These are phyloP conservation scores for Multifurca ochricompacta DNA, from an alignment of 768 basidiomycete genomes.

Conservation along the genomic window DNA sequence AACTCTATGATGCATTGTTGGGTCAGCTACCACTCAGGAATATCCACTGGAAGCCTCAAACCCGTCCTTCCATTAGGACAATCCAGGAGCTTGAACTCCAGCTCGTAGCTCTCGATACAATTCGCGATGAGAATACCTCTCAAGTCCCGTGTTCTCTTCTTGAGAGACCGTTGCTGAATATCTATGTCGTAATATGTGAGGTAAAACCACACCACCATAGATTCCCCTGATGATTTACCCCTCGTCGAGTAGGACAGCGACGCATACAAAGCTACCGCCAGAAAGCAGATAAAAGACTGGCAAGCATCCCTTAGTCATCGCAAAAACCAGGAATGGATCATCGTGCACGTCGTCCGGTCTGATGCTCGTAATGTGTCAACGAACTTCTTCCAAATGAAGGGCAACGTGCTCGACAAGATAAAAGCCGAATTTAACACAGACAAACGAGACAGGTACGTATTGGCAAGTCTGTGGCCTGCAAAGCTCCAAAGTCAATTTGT, in stretches of 20 bases:
- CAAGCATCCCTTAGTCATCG: constrained; percentile 52
- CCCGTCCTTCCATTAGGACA: constrained; percentile 66
- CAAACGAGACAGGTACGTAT: constrained; percentile 69
- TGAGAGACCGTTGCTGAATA: constrained; percentile 79
- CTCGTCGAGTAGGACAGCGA: constrained; percentile 46
- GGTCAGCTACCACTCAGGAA: constrained; percentile 78
- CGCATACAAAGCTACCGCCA: constrained; percentile 65
- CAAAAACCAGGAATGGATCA: constrained; percentile 90
- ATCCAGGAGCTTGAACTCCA: constrained; percentile 84
- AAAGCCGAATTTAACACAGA: constrained; percentile 87
- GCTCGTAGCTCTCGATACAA: constrained; percentile 56
- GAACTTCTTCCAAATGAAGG: constrained; percentile 77
- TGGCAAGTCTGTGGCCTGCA: constrained; percentile 2
- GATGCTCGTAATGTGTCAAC: constrained; percentile 52
- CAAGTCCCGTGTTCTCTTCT: constrained; percentile 72
- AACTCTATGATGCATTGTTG: constrained; percentile 54
- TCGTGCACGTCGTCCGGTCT: constrained; percentile 76
- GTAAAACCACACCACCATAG: constrained; percentile 37
- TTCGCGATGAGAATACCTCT: constrained; percentile 67
- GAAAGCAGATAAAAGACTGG: constrained; percentile 93
- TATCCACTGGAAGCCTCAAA: constrained; percentile 84
- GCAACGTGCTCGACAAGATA: constrained; percentile 82
- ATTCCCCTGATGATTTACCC: constrained; percentile 15
- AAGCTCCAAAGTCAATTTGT: constrained; percentile 6
- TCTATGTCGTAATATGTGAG: constrained; percentile 85